Conservation (phyloP, 2,329 filamentous ascomycete species). For the Pseudocercospora cruenta region DNA sequence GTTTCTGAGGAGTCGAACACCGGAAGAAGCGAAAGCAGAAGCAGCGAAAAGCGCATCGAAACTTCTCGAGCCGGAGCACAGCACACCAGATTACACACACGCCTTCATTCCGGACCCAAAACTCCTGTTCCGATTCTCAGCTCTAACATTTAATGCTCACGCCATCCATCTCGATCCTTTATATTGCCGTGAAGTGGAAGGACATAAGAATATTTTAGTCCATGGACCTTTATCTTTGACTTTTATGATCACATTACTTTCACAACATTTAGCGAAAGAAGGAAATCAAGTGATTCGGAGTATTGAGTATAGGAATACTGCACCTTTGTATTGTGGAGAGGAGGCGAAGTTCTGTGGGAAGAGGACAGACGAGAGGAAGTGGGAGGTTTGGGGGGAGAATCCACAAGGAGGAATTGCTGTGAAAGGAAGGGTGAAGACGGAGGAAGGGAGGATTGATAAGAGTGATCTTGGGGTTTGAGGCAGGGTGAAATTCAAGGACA, state of each 20-base stretch:
- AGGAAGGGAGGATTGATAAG: constrained; percentile 24
- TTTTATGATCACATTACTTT: constrained; percentile 72
- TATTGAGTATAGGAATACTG: constrained; percentile 79
- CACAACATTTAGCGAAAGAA: constrained; percentile 52
- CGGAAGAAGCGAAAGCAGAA: constrained; percentile 42
- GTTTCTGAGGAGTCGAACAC: constrained; percentile 60
- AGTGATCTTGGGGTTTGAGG: constrained; percentile 21
- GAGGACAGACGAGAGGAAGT: constrained; percentile 46
- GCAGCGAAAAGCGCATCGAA: constrained; percentile 38
- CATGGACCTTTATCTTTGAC: constrained; percentile 83
- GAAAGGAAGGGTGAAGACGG: constrained; percentile 45
- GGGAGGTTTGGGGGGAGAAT: constrained; percentile 47
- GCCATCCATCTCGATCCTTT: constrained; percentile 79
- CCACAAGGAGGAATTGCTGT: constrained; percentile 49
- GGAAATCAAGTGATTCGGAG: constrained; percentile 50
- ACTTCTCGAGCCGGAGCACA: constrained; percentile 50
- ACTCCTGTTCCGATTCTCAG: constrained; percentile 87
- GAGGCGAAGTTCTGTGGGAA: constrained; percentile 70
- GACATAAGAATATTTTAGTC: constrained; percentile 74
- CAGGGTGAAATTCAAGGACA: no score
- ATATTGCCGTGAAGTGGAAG: constrained; percentile 73
- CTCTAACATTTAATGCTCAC: constrained; percentile 90
- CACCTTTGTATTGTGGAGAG: constrained; percentile 77
- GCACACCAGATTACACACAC: constrained; percentile 58
- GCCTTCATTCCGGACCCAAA: constrained; percentile 67